Conservation (phyloP, 768 basidiomycete genomes). For the Calocera viscosa region DNA sequence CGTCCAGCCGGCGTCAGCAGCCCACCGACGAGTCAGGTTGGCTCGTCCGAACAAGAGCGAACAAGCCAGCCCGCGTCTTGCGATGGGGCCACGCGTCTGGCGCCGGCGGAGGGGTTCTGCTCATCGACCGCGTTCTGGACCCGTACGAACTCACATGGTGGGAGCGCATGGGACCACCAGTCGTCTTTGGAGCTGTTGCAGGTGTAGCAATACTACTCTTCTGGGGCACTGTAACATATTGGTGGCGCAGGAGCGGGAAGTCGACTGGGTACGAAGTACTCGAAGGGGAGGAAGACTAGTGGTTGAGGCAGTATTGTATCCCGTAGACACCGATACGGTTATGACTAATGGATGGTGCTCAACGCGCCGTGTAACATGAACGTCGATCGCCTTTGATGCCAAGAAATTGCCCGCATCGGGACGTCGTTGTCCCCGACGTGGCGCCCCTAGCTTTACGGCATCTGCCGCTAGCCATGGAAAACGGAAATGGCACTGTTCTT, state of each 20-base stretch:
- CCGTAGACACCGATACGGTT: background rate
- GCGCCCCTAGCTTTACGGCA: no score
- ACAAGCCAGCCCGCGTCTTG: slow-evolving; percentile 30
- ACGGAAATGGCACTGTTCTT: no score
- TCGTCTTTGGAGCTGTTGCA: slow-evolving; percentile 48
- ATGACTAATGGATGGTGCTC: background rate
- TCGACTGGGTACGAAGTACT: slow-evolving; percentile 85
- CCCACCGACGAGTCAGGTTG: background rate
- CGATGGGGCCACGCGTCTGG: slow-evolving; percentile 63
- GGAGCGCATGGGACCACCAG: slow-evolving; percentile 57
- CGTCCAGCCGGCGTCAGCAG: background rate
- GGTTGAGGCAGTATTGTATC: background rate
- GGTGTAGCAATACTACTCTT: slow-evolving; percentile 50
- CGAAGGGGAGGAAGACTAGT: slow-evolving; percentile 40
- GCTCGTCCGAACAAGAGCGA: background rate
- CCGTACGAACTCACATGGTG: slow-evolving; percentile 86
- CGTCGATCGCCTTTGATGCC: background rate
- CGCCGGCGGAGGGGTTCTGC: slow-evolving; percentile 68
- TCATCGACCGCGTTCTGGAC: slow-evolving; percentile 68
- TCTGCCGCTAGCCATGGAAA: no score
- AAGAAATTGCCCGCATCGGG: background rate
- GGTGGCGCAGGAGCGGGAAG: slow-evolving; percentile 64
- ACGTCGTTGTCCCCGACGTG: background rate
- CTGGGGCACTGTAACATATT: slow-evolving; percentile 54
- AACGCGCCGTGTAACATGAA: background rate